Base-by-base conservation (phyloP, 2,329 filamentous ascomycete species). In the Phyllosticta capitalensis region DNA sequence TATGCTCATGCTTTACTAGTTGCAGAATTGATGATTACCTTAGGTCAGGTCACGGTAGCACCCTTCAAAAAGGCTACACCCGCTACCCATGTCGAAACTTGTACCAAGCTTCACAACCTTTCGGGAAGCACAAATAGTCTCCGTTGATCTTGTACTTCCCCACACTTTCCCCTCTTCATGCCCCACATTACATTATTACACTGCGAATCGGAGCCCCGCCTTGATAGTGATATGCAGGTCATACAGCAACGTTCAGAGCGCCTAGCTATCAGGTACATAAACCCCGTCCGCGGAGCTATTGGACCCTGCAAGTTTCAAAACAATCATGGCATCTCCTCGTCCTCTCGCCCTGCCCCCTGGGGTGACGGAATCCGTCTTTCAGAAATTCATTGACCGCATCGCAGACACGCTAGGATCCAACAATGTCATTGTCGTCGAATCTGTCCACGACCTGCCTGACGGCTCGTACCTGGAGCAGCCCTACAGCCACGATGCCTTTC, bases 401-500 rank as follows among this genome's bases (percentile, higher is more conserved):
- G 17, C 33, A 6, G 38, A 22, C 12, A n/a, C 33, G 20, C 10
- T 28, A 9, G 21, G 50, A 9, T 22, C 50, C 5, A 2, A 28
- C 9, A 45, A 45, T n/a, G 17, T 48, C 19, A 56, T 65, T n/a
- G 60, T 65, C 14, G 21, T 49, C 3, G 24, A 26, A 7, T 61
- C 60, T 1, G 12, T 49, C 17, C 48, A 61, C 19, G 60, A 64
- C 21, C 61, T 65, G 28, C 52, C 59, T 20, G 61, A 65, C 49
- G 63, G 61, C 21, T 63, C 68, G 62, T 63, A 74, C 57, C 57
- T 62, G 49, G 60, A 58, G 30, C 56, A 30, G 24, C 51, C 56
- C 2, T 50, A 7, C 22, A 54, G 51, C 51, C 76, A 78, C 62
- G 75, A 78, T 62, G 71, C 74, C 33, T 76, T 74, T 63, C 72